Evolutionary conservation across 306 rosid genomes (phyloP).

Genomic region (Citrullus colocynthis): DNA sequence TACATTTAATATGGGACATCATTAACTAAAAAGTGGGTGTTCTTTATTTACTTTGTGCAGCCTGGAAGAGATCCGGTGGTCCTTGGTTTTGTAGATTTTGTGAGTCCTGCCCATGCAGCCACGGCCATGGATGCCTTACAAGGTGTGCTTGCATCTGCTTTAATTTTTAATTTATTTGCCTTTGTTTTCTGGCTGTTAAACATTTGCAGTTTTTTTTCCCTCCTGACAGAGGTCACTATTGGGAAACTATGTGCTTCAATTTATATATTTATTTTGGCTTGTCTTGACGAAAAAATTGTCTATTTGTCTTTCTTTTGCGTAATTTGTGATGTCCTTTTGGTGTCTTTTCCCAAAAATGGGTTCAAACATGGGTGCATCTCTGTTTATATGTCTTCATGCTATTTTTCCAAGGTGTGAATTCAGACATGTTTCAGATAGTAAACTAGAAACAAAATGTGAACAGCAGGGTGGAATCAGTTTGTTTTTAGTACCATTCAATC

Average conservation of each 20-base stretch:
- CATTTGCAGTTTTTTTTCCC: background rate
- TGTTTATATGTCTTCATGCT: background rate
- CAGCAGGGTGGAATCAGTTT: background rate
- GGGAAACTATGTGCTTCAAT: background rate
- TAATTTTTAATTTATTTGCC: background rate
- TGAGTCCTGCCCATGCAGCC: slow-evolving; percentile 95
- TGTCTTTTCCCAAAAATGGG: background rate
- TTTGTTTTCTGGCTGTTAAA: background rate
- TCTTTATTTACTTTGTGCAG: slow-evolving; percentile 41
- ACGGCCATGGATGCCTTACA: slow-evolving; percentile 97
- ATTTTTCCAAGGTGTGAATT: background rate
- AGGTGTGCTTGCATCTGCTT: slow-evolving; percentile 41
- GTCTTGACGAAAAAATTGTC: background rate
- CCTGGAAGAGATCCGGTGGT: slow-evolving; percentile 91
- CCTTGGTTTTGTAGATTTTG: slow-evolving; percentile 90
- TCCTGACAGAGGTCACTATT: background rate
- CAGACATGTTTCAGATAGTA: background rate
- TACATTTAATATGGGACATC: slow-evolving; percentile 6
- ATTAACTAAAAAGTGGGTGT: slow-evolving; percentile 14
- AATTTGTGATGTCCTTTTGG: background rate
- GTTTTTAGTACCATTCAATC: background rate
- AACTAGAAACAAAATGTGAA: background rate
- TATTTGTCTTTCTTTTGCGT: background rate
- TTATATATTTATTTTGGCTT: background rate
- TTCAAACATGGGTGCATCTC: background rate